phyloP scores from a whole-genome alignment of 139 green algal genomes.

The Chloropicon primus region DNA sequence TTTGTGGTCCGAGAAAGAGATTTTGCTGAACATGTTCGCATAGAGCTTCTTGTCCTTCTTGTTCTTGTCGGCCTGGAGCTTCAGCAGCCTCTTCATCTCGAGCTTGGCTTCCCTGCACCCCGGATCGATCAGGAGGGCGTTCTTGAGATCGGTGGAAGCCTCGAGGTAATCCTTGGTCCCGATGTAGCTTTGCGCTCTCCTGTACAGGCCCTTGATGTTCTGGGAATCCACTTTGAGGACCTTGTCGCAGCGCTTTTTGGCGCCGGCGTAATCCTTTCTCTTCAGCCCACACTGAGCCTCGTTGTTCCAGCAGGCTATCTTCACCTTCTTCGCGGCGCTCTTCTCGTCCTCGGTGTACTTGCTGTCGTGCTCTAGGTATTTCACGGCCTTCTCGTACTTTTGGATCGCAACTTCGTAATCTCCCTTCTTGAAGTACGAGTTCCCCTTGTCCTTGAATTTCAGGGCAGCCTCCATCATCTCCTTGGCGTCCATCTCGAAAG shows the following conservation, averaged over 20 bases:
- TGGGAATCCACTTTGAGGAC: conserved; percentile 57
- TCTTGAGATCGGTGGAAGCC: conserved; percentile 2
- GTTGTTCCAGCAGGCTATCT: conserved; percentile 65
- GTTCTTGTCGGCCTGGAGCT: conserved; percentile 24
- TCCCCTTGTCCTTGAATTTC: conserved; percentile 76
- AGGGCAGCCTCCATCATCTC: conserved; percentile 70
- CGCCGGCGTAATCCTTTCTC: conserved; percentile 39
- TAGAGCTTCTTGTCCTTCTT: conserved; percentile 53
- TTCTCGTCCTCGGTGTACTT: conserved; percentile 37
- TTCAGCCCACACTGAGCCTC: conserved; percentile 70
- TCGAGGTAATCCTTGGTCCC: conserved; percentile 53
- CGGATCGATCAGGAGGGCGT: conserved; percentile 38
- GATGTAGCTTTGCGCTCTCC: conserved; percentile 55
- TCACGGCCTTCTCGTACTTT: conserved; percentile 48
- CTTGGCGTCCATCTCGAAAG: conserved; percentile 64
- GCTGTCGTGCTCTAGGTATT: conserved; percentile 37
- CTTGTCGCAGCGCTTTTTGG: conserved; percentile 38
- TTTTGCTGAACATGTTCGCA: conserved; percentile 42
- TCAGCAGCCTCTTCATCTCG: conserved; percentile 34
- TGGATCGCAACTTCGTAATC: conserved; percentile 42
- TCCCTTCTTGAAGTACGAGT: conserved; percentile 71
- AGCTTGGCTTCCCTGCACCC: conserved; percentile 12
- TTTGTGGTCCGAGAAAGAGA: too few species aligned
- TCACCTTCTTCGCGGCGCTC: conserved; percentile 32
- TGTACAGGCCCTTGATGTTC: conserved; percentile 91